phyloP scores from a whole-genome alignment of 2,329 filamentous ascomycete species.

The Fusarium buxicola region DNA sequence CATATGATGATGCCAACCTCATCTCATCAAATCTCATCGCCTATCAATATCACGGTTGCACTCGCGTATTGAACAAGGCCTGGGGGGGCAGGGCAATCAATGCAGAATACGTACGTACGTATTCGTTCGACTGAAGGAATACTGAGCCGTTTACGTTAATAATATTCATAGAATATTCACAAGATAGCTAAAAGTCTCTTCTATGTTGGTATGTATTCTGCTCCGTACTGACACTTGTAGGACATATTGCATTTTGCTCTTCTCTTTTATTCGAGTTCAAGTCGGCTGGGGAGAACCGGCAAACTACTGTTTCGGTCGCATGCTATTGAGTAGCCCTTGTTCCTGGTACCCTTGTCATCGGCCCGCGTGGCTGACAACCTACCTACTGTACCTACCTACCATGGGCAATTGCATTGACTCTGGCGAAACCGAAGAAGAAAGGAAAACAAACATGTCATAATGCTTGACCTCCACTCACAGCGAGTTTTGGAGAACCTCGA shows the following conservation, averaged over 20 bases:
- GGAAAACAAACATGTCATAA: neutral
- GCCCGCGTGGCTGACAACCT: neutral
- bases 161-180: too few species aligned
- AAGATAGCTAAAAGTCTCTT: too few species aligned
- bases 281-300: too few species aligned
- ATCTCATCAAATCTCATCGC: slow-evolving; percentile 8
- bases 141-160: too few species aligned
- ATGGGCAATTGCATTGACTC: neutral
- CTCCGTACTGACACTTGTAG: too few species aligned
- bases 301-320: too few species aligned
- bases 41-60: slow-evolving; percentile 5
- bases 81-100: slow-evolving; percentile 5
- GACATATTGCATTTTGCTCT: too few species aligned
- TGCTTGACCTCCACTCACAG: neutral
- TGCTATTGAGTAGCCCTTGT: neutral
- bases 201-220: too few species aligned
- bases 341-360: neutral
- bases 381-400: too few species aligned
- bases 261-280: too few species aligned
- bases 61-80: neutral
- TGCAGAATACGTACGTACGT: neutral
- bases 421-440: slow-evolving; percentile 3
- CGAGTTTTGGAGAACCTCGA: neutral
- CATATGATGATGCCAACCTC: neutral
- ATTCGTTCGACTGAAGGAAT: too few species aligned